A percentile compares a stretch with the other conserved stretches of the same genome.
These are phyloP conservation scores for Dittrichia graveolens DNA, from an alignment of 129 eudicot species.

Conservation along the genomic window DNA sequence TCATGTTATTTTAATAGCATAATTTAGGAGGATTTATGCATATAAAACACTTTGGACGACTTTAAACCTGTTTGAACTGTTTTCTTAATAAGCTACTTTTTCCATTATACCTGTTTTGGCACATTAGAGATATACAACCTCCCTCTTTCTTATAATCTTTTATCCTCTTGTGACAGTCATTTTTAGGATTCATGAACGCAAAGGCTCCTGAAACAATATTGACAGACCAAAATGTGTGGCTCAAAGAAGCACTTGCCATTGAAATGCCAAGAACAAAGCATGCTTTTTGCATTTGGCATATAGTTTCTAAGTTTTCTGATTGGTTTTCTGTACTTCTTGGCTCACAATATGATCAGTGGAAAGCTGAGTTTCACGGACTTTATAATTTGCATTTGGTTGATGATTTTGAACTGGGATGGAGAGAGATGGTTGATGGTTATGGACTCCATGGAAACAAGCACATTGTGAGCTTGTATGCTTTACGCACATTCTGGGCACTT, in stretches of 20 bases:
- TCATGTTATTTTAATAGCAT: neutral
- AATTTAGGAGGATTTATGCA: neutral
- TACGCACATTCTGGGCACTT: slow-evolving; percentile 75
- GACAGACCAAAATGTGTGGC: slow-evolving; percentile 94
- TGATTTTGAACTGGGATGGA: slow-evolving; percentile 81
- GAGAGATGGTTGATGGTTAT: slow-evolving; percentile 66
- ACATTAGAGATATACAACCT: neutral
- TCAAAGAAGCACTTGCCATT: slow-evolving; percentile 72
- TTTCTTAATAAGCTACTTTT: neutral
- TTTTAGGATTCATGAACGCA: slow-evolving; percentile 71
- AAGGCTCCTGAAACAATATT: slow-evolving; percentile 78
- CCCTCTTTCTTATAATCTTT: slow-evolving; percentile 1
- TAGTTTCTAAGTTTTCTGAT: slow-evolving; percentile 68
- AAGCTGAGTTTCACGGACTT: slow-evolving; percentile 69
- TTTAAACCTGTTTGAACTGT: neutral
- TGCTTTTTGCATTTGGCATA: slow-evolving; percentile 87
- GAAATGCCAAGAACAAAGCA: slow-evolving; percentile 80
- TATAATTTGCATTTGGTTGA: slow-evolving; percentile 62
- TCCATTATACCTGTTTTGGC: neutral
- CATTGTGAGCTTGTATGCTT: slow-evolving; percentile 73
- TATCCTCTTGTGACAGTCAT: slow-evolving; percentile 51
- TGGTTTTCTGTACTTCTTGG: slow-evolving; percentile 83
- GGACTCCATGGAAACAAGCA: slow-evolving; percentile 79
- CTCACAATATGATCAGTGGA: slow-evolving; percentile 75
- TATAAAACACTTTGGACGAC: neutral